These are phyloP conservation scores for Aspergillus biplanus DNA, from an alignment of 495 filamentous ascomycete genomes.

Conservation along the genomic window DNA sequence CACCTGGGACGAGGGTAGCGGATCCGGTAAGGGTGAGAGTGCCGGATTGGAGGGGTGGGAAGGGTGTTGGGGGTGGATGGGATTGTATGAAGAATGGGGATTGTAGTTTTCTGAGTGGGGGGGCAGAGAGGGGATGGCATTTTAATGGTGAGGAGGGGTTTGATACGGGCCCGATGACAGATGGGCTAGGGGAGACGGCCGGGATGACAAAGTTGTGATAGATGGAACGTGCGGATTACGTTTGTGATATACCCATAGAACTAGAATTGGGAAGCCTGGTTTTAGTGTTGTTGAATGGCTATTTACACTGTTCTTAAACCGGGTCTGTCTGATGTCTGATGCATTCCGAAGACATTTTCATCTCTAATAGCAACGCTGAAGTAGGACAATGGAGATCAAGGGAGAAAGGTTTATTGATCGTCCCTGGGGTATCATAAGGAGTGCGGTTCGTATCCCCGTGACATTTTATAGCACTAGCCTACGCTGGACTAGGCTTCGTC, in stretches of 20 bases:
- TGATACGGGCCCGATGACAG: slow-evolving; percentile 48
- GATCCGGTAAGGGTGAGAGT: slow-evolving; percentile 38
- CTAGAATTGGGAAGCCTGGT: slow-evolving; percentile 22
- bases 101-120: slow-evolving; percentile 74
- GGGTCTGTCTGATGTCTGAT: neutral
- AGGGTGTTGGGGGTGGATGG: slow-evolving; percentile 83
- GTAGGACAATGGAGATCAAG: neutral
- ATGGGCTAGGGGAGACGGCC: slow-evolving; percentile 15
- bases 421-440: slow-evolving; percentile 3
- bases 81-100: slow-evolving; percentile 77
- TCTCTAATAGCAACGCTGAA: neutral
- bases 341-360: neutral
- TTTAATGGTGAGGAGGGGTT: slow-evolving; percentile 80
- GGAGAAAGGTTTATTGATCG: neutral
- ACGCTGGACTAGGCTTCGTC: neutral
- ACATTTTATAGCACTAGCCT: neutral
- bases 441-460: neutral
- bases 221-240: neutral
- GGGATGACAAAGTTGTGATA: slow-evolving; percentile 14
- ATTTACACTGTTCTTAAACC: neutral
- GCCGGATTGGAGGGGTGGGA: slow-evolving; percentile 62
- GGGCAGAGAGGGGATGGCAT: slow-evolving; percentile 87
- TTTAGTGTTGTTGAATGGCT: neutral
- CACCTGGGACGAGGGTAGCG: slow-evolving; percentile 32
- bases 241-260: slow-evolving; percentile 3